These are phyloP conservation scores for Alternaria sp. DNA, from an alignment of 2,329 filamentous ascomycete genomes.

Conservation along the genomic window DNA sequence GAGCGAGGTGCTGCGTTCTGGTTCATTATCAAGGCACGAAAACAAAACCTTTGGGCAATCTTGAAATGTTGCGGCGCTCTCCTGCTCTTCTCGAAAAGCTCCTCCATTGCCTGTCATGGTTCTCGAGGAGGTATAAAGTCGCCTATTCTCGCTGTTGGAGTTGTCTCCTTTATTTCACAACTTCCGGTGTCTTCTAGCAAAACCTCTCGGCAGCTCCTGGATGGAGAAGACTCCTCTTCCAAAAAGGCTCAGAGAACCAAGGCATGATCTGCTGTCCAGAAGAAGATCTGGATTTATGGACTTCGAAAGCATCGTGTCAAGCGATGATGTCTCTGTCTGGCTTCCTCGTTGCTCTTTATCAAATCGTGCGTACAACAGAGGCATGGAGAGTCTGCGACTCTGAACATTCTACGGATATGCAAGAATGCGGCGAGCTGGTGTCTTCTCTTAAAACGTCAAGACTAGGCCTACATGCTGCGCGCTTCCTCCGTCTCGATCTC, in stretches of 20 bases:
- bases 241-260: no score
- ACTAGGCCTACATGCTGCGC: rapidly evolving
- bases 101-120: background rate
- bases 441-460: no score
- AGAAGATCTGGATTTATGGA: background rate
- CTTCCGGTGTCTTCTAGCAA: background rate
- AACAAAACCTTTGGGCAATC: no score
- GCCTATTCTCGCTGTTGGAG: background rate
- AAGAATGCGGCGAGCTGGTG: no score
- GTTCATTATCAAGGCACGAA: no score
- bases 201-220: no score
- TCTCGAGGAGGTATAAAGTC: background rate
- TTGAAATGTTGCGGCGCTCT: no score
- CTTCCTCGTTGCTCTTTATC: background rate
- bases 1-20: no score
- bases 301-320: background rate
- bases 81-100: background rate
- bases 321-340: background rate
- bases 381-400: background rate
- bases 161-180: background rate
- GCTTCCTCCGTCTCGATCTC: background rate
- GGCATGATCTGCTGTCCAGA: background rate
- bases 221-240: no score
- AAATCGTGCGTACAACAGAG: background rate
- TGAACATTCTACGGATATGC: no score